phyloP scores from a whole-genome alignment of 495 filamentous ascomycete species.

The Neurospora sp. region DNA sequence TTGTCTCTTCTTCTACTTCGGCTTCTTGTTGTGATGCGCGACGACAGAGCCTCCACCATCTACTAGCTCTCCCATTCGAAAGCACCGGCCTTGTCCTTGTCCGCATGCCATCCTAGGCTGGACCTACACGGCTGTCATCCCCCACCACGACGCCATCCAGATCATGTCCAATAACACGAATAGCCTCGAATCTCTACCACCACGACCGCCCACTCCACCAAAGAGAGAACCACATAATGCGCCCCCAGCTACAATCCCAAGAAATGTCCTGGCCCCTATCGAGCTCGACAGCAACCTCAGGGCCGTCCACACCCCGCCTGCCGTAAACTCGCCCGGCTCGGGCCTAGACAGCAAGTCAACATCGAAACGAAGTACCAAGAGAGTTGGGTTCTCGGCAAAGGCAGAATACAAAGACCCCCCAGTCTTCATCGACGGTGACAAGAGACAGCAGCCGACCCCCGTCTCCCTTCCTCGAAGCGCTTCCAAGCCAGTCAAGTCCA shows the following conservation, averaged over 20 bases:
- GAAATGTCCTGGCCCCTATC: constrained; percentile 17
- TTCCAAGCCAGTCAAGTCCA: constrained; percentile 67
- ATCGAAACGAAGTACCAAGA: constrained; percentile 47
- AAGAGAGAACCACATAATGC: constrained; percentile 35
- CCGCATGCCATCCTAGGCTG: background rate
- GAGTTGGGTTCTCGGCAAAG: constrained; percentile 65
- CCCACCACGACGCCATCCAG: background rate
- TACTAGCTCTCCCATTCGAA: background rate
- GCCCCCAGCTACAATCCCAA: constrained; percentile 10
- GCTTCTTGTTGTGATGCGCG: background rate
- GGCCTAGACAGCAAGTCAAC: constrained; percentile 55
- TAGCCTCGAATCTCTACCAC: constrained; percentile 31
- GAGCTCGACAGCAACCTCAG: constrained; percentile 15
- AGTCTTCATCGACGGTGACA: constrained; percentile 33
- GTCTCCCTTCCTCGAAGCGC: constrained; percentile 47
- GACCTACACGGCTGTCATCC: background rate
- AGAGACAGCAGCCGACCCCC: constrained; percentile 27
- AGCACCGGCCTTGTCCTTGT: background rate
- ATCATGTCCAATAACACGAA: constrained; percentile 22
- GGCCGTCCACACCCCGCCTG: constrained; percentile 40
- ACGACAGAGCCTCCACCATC: background rate
- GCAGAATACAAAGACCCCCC: constrained; percentile 59
- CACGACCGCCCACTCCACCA: constrained; percentile 47
- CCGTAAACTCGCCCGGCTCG: constrained; percentile 30
- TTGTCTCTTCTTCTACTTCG: background rate